Evolutionary conservation across 169 alveolate species (phyloP).

Genomic region (Eimeria tenella): DNA sequence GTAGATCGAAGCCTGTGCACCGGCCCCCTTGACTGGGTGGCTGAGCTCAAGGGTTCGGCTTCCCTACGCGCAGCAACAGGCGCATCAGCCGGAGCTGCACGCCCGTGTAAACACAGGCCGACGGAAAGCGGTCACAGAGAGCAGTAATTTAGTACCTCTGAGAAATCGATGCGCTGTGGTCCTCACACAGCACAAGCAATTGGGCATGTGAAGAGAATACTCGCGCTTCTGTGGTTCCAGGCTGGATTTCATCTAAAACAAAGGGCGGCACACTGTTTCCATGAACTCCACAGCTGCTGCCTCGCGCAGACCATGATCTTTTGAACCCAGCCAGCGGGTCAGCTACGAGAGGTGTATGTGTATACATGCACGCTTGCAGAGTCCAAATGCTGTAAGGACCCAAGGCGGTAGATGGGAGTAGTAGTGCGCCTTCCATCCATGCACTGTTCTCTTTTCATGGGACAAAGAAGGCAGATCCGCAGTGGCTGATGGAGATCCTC

Average conservation of each 20-base stretch:
- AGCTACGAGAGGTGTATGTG: too few relatives aligned
- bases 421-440: too few relatives aligned
- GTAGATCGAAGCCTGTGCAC: background rate
- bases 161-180: background rate
- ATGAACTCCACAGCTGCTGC: too few relatives aligned
- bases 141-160: background rate
- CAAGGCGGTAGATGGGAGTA: too few relatives aligned
- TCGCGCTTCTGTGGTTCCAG: background rate
- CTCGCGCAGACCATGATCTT: too few relatives aligned
- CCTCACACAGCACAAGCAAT: background rate
- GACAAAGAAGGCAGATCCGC: background rate
- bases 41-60: conserved; percentile 14
- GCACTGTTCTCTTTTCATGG: too few relatives aligned
- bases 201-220: too few relatives aligned
- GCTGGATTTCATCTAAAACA: background rate
- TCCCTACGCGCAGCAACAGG: conserved; percentile 55
- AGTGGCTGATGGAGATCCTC: background rate
- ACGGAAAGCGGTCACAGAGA: background rate
- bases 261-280: too few relatives aligned
- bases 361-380: too few relatives aligned
- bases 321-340: too few relatives aligned
- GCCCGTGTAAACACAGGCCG: background rate
- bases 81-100: conserved; percentile 37
- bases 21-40: conserved; percentile 2
- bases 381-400: too few relatives aligned